Base-by-base conservation (phyloP, 306 rosid genomes). In the Rosa rugosa region DNA sequence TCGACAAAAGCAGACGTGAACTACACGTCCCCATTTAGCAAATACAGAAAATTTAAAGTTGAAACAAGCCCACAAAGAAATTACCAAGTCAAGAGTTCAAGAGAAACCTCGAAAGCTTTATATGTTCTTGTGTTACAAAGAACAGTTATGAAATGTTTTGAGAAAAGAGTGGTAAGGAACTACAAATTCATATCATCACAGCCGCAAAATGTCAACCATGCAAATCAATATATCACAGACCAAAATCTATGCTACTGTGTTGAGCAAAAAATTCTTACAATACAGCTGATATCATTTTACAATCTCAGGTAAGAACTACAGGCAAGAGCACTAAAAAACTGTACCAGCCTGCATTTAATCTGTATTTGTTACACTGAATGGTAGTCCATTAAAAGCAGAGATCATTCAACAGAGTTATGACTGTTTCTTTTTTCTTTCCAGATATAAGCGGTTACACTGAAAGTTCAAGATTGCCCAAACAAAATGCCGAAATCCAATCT, bases 401-500 rank as follows among this genome's bases (percentile, higher is more conserved):
- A 59, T 59, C 70, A 16, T 17, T 7, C 36, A 44, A 41, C 44
- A 60, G 6, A 42, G 27, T 72, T 65, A 70, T 63, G 79, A 75
- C 60, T 78, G 82, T 72, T 86, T 86, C 83, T 74, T 83, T 78
- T 81, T 83, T 69, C 80, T 81, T 23, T 83, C 85, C 83, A 86
- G 75, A 81, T 80, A 81, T 71, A 65, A 75, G 45, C 79, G 73
- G 78, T 81, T 72, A n/a, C 78, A 22, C 75, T 86, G 89, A 75
- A 65, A 86, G 82, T 83, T 83, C 85, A 86, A 56, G 64, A 85
- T 51, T 18, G 79, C 83, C 85, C 77, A 86, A 77, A 83, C 13
- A 27, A 86, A 75, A 78, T 83, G 85, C 75, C 80, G 42, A 22
- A 86, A 72, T n/a, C 85, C 86, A 81, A 83, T 84, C 74, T 86